Percentiles rank a stretch among this genome's conserved stretches.
phyloP scores from a whole-genome alignment of 2,329 filamentous ascomycete species.

The Alternaria burnsii region DNA sequence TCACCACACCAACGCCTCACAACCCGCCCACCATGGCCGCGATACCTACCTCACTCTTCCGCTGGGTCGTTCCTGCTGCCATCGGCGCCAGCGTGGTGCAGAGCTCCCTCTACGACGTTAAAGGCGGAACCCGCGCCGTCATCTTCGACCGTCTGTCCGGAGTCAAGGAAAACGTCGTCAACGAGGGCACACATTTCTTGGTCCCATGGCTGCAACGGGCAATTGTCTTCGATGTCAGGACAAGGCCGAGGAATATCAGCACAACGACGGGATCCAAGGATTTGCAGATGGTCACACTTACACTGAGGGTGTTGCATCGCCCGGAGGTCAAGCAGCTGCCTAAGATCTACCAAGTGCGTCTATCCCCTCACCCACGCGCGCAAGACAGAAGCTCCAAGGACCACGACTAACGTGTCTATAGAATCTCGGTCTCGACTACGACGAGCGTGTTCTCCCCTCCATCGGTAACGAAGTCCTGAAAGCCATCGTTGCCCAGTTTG shows the following conservation, averaged over 20 bases:
- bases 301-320: conserved; percentile 90
- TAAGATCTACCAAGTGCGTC: conserved; percentile 93
- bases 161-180: conserved; percentile 91
- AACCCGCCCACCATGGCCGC: conserved; percentile 48
- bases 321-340: conserved; percentile 92
- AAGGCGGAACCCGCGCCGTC: conserved; percentile 90
- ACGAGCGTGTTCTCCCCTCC: conserved; percentile 69
- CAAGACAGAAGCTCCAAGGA: background rate
- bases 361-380: background rate
- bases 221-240: conserved; percentile 96
- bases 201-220: conserved; percentile 94
- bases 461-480: conserved; percentile 66
- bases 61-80: conserved; percentile 75
- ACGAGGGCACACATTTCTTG: conserved; percentile 96
- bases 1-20: conserved; percentile 28
- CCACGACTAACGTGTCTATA: conserved; percentile 48
- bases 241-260: conserved; percentile 95
- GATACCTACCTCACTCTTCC: conserved; percentile 47
- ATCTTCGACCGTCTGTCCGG: conserved; percentile 95
- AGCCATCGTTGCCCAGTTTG: conserved; percentile 63
- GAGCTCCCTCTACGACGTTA: conserved; percentile 94
- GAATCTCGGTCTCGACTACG: conserved; percentile 98
- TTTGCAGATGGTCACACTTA: conserved; percentile 99
- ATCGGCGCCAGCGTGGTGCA: conserved; percentile 73
- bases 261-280: conserved; percentile 99